phyloP scores from a whole-genome alignment of 2,329 filamentous ascomycete genomes.

The Pseudocercospora pini-densiflorae region DNA sequence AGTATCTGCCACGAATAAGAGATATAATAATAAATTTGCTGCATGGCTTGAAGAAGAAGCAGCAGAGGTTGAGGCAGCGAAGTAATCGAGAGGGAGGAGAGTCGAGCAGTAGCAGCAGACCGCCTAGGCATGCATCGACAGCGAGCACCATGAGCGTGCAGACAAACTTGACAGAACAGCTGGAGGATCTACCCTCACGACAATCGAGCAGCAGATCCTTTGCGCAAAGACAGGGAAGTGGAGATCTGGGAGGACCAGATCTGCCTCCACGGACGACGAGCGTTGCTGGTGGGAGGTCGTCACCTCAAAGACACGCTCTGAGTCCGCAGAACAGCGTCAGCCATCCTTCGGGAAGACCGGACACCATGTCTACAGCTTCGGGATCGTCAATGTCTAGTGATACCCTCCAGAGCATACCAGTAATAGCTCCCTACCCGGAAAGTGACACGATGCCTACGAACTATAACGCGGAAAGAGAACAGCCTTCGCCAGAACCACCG shows the following conservation, averaged over 20 bases:
- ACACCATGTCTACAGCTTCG: conserved; percentile 53
- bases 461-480: conserved; percentile 34
- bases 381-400: conserved; percentile 71
- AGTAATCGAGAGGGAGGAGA: conserved; percentile 46
- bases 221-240: conserved; percentile 46
- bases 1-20: conserved; percentile 89
- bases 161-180: conserved; percentile 50
- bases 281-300: conserved; percentile 45
- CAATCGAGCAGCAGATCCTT: conserved; percentile 48
- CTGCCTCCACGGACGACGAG: conserved; percentile 55
- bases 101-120: conserved; percentile 30
- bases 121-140: conserved; percentile 49
- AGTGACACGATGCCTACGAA: conserved; percentile 56
- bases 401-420: conserved; percentile 75
- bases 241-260: conserved; percentile 47
- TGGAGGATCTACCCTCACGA: conserved; percentile 47
- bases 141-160: conserved; percentile 53
- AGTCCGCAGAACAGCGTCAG: conserved; percentile 41
- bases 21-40: conserved; percentile 99
- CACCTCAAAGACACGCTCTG: conserved; percentile 49
- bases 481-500: conserved; percentile 56
- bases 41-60: conserved; percentile 95
- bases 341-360: conserved; percentile 24
- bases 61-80: conserved; percentile 76
- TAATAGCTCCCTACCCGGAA: conserved; percentile 73